Base-by-base conservation (phyloP, 75 land plant genomes). In the Larix kaempferi region DNA sequence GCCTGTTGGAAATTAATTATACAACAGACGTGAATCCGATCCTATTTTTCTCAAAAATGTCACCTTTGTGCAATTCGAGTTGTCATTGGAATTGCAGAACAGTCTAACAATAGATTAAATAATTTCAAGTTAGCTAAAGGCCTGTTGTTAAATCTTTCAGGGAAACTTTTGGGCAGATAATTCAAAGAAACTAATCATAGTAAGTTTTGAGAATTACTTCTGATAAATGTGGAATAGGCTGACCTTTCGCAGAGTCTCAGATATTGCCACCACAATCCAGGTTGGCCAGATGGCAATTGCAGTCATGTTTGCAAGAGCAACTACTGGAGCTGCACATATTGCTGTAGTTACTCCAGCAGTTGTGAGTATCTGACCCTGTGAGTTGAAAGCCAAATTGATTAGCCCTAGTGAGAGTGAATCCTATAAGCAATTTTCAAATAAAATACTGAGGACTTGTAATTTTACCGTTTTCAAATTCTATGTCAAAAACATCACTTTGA, bases 241-340 rank as follows among this genome's bases (percentile, higher is more conserved):
- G 29, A 92, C 98, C 98, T 94, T 94, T 60, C 98, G 81, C 27
- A 89, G 19, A 59, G 93, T 91, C 78, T 94, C 98, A 82, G 91
- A 84, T 74, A 89, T 57, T 29, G 95, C 98, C 57, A 94, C 85
- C 22, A 83, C 80, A 52, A 88, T 54, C 91, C 93, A 93, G 57
- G 93, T 85, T 56, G 98, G 98, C 84, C 89, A 94, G n/a, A 89
- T 71, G 78, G 92, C 82, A 75, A 94, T 77, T 72, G 85, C 84
- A 74, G 87, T 73, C 86, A 92, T 78, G 77, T 87, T 94, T 62
- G 76, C 74, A 49, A 86, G 75, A 66, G 93, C 90, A 66, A 88
- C 85, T 73, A 89, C 67, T 71, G 98, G 98, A 78, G 95, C 79
- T 56, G 90, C 82, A 60, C 95, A 94, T 56, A 94, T 85, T 21